phyloP scores from a whole-genome alignment of 257 asterid species.

The Solanum bukasovii region DNA sequence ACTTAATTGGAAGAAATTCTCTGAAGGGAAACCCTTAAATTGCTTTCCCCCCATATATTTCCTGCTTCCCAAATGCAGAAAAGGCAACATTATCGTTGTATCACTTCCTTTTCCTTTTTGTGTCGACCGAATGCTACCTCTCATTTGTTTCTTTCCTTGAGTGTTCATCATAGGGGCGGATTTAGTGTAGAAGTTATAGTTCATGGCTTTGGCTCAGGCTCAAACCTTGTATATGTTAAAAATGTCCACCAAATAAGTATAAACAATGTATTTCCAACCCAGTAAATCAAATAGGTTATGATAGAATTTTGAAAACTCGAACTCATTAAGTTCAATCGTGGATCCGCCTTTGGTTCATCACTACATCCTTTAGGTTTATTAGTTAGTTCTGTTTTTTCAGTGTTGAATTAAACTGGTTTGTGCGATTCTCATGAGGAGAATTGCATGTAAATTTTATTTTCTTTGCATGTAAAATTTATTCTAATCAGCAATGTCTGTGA shows the following conservation, averaged over 20 bases:
- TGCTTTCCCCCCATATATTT: neutral
- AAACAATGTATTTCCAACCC: neutral
- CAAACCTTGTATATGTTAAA: neutral
- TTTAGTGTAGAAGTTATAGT: neutral
- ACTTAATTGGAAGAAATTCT: neutral
- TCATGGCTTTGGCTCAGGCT: neutral
- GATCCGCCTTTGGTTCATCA: neutral
- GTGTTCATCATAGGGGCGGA: neutral
- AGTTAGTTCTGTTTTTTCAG: neutral
- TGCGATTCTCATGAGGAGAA: neutral
- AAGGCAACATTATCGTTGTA: neutral
- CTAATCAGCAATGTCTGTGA: neutral
- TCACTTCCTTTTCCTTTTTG: neutral
- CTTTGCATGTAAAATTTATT: neutral
- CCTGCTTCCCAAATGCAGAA: neutral
- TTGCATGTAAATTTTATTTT: neutral
- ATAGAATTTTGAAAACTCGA: neutral
- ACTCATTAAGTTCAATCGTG: neutral
- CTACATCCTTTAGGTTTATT: neutral
- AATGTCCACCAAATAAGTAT: neutral
- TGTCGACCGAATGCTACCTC: neutral
- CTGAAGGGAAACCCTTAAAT: neutral
- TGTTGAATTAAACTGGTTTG: neutral
- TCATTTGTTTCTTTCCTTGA: neutral
- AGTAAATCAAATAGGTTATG: neutral